These are phyloP conservation scores for Endocarpon pusillum DNA, from an alignment of 495 filamentous ascomycete species.

Conservation along the genomic window DNA sequence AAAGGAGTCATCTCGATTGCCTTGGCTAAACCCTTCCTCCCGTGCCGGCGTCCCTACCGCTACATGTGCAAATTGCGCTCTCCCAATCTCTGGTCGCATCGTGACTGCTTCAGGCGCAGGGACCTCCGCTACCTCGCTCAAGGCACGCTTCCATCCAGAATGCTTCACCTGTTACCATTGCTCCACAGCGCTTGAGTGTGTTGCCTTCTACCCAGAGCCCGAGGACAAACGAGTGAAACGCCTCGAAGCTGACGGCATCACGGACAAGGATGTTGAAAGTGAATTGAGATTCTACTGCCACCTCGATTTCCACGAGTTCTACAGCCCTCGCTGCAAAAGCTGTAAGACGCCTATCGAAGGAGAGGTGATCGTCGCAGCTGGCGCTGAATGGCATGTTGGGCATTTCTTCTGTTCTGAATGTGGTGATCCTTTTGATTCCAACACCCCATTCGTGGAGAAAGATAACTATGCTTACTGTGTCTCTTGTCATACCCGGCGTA, in stretches of 20 bases:
- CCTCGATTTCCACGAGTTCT: conserved; percentile 92
- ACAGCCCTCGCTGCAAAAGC: conserved; percentile 81
- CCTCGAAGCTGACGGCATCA: conserved; percentile 33
- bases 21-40: conserved; percentile 4
- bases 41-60: conserved; percentile 50
- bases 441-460: conserved; percentile 86
- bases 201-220: conserved; percentile 92
- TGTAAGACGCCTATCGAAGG: conserved; percentile 98
- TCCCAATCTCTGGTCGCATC: conserved; percentile 76
- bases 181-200: conserved; percentile 71
- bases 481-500: conserved; percentile 78
- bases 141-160: conserved; percentile 71
- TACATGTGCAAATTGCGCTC: conserved; percentile 65
- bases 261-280: conserved; percentile 22
- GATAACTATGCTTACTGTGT: conserved; percentile 99
- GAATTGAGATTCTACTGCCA: conserved; percentile 84
- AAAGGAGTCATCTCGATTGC: conserved; percentile 7
- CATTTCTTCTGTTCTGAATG: conserved; percentile 99
- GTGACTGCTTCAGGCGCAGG: conserved; percentile 54
- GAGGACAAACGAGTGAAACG: conserved; percentile 48
- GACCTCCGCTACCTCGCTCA: conserved; percentile 18
- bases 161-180: conserved; percentile 89
- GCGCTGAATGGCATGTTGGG: conserved; percentile 88
- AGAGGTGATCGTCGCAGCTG: conserved; percentile 83
- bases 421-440: conserved; percentile 77